Evolutionary conservation across 257 asterid genomes (phyloP), one percentile per base, ranked within the genome.

Genomic region (Solanum pimpinellifolium): DNA sequence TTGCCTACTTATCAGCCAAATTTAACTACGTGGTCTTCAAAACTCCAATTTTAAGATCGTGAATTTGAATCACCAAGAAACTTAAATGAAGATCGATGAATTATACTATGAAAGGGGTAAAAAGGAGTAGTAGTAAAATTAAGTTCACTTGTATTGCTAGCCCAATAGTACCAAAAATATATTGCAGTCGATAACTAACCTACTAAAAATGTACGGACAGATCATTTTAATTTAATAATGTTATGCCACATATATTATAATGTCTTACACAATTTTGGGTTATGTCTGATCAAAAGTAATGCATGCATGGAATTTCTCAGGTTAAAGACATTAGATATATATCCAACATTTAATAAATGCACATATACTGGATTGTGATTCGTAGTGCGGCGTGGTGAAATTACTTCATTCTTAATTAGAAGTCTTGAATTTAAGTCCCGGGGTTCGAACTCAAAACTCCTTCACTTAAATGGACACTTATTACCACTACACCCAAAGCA

Each of bases 191-290:
- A 88, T 86, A 83, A 52, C 59, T 46, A 52, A 86, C 65, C 86
- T 87, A 65, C 92, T 85, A 25, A 88, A 87, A 89, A 15, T 83
- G 84, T 15, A 16, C 16, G 65, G 41, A 44, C 65, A 78, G 9
- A 27, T 10, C 41, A 25, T 78, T 77, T 44, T 37, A 37, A 37
- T 37, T 37, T 25, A 78, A 77, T 25, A 42, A 77, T 77, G 39
- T 77, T n/a, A 8, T 41, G 62, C 83, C 11, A 13, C 59, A 72
- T 70, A 4, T 72, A 72, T 35, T 35, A 72, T 72, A 35, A 9
- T 72, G 29, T 73, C 49, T 73, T 73, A 37, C 41, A 46, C 39
- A 78, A 77, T 25, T 78, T 44, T 47, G 65, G n/a, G 84, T 44
- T 25, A 77, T 77, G 65, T 78, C 65, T 78, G 37, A 42, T 47